A percentile compares a stretch with the other conserved stretches of the same genome.
Evolutionary conservation across 1,284 basidiomycete genomes (phyloP).

Genomic region (Cryptococcus amylolentus): DNA sequence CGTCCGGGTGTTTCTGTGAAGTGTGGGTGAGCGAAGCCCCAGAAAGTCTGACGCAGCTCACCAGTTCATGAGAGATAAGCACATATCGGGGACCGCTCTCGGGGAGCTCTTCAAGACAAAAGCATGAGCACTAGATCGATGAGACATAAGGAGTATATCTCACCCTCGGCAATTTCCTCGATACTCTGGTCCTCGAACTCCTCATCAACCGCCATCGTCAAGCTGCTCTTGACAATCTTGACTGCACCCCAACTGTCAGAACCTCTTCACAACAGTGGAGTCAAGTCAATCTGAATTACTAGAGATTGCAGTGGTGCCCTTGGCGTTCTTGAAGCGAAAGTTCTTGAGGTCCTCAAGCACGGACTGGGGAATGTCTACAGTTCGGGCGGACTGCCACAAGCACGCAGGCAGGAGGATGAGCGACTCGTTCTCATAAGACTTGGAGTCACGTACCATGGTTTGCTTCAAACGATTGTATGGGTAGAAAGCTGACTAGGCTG

Average conservation of each 20-base stretch:
- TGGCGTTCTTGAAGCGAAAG: constrained; percentile 71
- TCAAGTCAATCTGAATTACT: constrained; percentile 28
- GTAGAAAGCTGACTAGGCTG: too few species aligned
- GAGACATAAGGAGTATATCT: background rate
- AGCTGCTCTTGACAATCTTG: constrained; percentile 77
- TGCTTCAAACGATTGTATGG: too few species aligned
- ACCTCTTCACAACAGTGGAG: background rate
- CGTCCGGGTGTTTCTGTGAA: constrained; percentile 65
- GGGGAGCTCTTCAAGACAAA: constrained; percentile 65
- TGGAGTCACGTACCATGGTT: too few species aligned
- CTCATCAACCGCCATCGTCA: constrained; percentile 77
- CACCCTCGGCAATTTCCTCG: constrained; percentile 81
- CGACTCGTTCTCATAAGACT: too few species aligned
- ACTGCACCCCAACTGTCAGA: constrained; percentile 46
- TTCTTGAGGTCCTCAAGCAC: constrained; percentile 73
- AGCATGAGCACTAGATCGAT: background rate
- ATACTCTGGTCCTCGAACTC: constrained; percentile 69
- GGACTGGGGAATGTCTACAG: constrained; percentile 74
- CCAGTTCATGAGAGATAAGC: constrained; percentile 74
- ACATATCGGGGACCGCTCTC: constrained; percentile 86
- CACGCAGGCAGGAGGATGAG: too few species aligned
- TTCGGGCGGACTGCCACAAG: constrained; percentile 33
- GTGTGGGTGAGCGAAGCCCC: background rate
- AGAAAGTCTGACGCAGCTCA: constrained; percentile 14
- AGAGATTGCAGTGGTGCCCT: constrained; percentile 68